Base-by-base conservation (phyloP, 169 alveolate species). In the Plasmodium chabaudi region DNA sequence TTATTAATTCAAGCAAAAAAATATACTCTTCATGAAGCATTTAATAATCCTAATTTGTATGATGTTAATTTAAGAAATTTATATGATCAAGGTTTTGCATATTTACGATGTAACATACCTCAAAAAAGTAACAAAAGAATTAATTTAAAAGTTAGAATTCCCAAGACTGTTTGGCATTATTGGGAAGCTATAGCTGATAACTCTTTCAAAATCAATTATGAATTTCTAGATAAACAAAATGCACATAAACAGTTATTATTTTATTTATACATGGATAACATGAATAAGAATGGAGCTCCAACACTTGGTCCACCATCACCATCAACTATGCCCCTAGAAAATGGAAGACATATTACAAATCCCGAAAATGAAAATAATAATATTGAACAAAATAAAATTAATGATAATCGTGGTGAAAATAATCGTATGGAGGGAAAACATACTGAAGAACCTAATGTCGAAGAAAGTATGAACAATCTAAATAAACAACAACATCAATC, bases 71-170 rank as follows among this genome's bases (percentile, higher is more conserved):
- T 92, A 84, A 67, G 94, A 70, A 92, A 92, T 71, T 63, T 92
- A 19, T 92, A 92, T 51, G 92, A 92, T 6, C 94, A 92, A 70
- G 94, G 94, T 3, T 92, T 92, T 87, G 94, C 94, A 9, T 92
- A 92, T 49, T 86, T 92, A 10, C 77, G 88, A 34, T 92, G 94
- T 49, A 88, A 86, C 55, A 82, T 92, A 13, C 94, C 94, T 1
- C 93, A 87, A 27, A 92, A 88, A 47, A 89, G 87, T 2, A 87
- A 88, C 25, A 93, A 93, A 9, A 87, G 87, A 25, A 93, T 92
- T n/a, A 89, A 87, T 4, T 59, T 92, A 49, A 92, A 82, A 49
- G 91, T 92, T 21, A 63, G 94, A 25, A 92, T 92, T 12, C 94
- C 94, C 0, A 92, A 92, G 15, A 88, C 94, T 1, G 87, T 92